These are phyloP conservation scores for Hericium coralloides DNA, from an alignment of 768 basidiomycete species.

Conservation along the genomic window DNA sequence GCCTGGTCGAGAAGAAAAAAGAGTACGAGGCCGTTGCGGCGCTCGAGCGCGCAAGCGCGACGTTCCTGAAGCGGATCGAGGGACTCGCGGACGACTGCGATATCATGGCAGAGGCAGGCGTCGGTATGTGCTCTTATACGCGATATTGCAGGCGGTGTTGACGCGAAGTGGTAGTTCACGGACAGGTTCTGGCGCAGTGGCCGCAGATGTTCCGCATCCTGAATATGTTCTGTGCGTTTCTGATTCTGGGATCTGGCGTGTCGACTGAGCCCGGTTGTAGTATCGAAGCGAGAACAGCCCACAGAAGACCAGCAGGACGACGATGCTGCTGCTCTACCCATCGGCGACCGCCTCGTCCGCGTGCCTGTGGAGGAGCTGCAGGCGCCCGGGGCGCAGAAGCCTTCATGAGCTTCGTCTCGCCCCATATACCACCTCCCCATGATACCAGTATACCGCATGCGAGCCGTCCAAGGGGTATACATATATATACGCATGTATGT, in stretches of 20 bases:
- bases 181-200: conserved; percentile 74
- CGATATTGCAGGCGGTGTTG: neutral
- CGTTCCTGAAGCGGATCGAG: conserved; percentile 61
- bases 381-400: conserved; percentile 14
- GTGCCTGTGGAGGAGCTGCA: conserved; percentile 63
- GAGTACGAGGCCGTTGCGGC: conserved; percentile 71
- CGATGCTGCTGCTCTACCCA: conserved; percentile 10
- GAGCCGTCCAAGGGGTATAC: no score
- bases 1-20: conserved; percentile 71
- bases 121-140: conserved; percentile 33
- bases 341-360: conserved; percentile 63
- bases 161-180: conserved; percentile 41
- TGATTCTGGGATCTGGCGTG: neutral
- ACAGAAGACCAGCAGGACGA: conserved; percentile 19
- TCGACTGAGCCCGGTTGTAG: conserved; percentile 22
- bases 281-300: conserved; percentile 36
- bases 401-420: neutral
- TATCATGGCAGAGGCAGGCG: conserved; percentile 69
- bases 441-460: no score
- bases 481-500: no score
- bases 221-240: conserved; percentile 51
- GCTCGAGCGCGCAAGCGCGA: conserved; percentile 51
- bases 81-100: conserved; percentile 64
- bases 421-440: no score
- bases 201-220: conserved; percentile 77